Evolutionary conservation across 306 rosid species (phyloP), one percentile per base, ranked within the genome.

Genomic region (Pterocarpus santalinus): DNA sequence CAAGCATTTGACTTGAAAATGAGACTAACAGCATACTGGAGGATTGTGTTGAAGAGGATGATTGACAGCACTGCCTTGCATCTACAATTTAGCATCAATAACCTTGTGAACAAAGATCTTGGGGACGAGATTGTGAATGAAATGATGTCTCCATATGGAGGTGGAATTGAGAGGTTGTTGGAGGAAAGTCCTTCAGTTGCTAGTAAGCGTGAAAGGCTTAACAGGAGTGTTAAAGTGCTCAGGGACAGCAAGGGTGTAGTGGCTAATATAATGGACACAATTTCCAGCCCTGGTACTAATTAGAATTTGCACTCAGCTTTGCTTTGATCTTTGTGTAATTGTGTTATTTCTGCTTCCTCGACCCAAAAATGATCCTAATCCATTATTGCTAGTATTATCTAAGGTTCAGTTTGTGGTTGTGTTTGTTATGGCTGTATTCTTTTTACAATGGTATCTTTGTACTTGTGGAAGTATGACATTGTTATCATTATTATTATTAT

Each of bases 141-240:
- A 36, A 0, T 80, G 7, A 3, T 80, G 72, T 68, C 82, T 6
- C 74, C 81, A 4, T 4, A 4, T 6, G 80, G 87, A 0, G 81
- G 83, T 8, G 86, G 90, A 5, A 56, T 87, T 7, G 89, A 91
- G 32, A 87, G 52, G 60, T 14, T 89, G 38, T 58, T 91, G 5
- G 90, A 89, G 73, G 94, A 91, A 55, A 33, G 88, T n/a, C 91
- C 94, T 0, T 69, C 83, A 0, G 57, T 87, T 12, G 22, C 85
- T 4, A 39, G 22, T 3, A 89, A 87, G 67, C 69, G 89, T 0
- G 81, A 78, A 1, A 89, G 58, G 70, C 82, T 91, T 5, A 74
- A 8, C 5, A 72, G 51, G 46, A 88, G 90, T 22, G 69, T 86
- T 1, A 7, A 43, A n/a, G 69, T 78, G 38, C 87, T 90, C 1